Percentiles rank a stretch among this genome's conserved stretches.
Evolutionary conservation across 2,329 filamentous ascomycete genomes (phyloP).

Genomic region (Cadophora malorum): DNA sequence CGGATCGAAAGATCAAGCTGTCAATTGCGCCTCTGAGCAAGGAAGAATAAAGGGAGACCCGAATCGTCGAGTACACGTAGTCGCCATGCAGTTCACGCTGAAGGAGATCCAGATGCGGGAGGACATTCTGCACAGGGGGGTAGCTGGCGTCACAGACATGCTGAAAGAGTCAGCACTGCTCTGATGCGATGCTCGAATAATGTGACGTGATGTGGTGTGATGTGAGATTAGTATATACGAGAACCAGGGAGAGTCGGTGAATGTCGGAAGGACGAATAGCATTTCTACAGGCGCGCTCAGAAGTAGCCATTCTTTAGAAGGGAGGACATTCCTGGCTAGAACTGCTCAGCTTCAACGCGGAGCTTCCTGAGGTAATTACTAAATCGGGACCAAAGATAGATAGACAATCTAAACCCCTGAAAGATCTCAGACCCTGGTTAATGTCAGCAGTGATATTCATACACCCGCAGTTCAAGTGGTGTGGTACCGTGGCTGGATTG

Average conservation of each 20-base stretch:
- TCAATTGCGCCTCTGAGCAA: neutral
- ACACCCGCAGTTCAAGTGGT: too few species aligned
- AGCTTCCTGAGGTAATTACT: neutral
- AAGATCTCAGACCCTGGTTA: neutral
- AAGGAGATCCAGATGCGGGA: slow-evolving; percentile 11
- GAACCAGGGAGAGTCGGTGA: neutral
- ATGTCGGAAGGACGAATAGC: neutral
- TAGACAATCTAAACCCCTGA: neutral
- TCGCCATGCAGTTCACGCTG: slow-evolving; percentile 5
- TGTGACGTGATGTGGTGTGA: too few species aligned
- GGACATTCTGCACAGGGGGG: neutral
- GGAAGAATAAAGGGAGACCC: neutral
- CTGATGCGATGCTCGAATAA: neutral
- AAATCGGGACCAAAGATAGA: neutral
- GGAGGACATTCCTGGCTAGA: neutral
- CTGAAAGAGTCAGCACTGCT: slow-evolving; percentile 9
- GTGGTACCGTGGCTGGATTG: too few species aligned
- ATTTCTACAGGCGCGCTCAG: neutral
- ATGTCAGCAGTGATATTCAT: neutral
- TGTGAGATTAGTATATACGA: too few species aligned
- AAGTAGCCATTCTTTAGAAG: neutral
- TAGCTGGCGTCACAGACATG: neutral
- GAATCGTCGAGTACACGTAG: neutral
- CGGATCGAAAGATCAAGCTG: neutral
- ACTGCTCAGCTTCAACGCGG: neutral